phyloP scores from a whole-genome alignment of 352 stramenopile genomes.

The Discostella stelligera region DNA sequence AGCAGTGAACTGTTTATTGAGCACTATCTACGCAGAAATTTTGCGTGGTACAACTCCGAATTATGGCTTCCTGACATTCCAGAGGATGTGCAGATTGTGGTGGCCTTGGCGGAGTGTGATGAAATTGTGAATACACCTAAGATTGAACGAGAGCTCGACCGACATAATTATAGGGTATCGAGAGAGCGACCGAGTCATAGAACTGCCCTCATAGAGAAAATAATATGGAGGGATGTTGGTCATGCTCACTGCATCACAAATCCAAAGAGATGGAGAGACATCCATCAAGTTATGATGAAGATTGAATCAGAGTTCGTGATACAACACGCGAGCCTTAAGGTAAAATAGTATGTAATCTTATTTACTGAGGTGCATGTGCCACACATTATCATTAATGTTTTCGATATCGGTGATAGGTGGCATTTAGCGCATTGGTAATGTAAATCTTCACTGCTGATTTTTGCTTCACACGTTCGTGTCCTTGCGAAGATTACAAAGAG shows the following conservation, averaged over 20 bases:
- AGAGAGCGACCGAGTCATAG: neutral
- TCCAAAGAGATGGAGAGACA: conserved; percentile 54
- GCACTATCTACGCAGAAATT: conserved; percentile 79
- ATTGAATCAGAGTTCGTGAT: conserved; percentile 26
- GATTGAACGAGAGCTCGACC: conserved; percentile 55
- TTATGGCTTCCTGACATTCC: conserved; percentile 81
- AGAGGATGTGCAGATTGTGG: conserved; percentile 47
- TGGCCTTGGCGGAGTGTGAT: conserved; percentile 70
- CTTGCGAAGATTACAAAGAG: conserved; percentile 41
- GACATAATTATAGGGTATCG: conserved; percentile 28
- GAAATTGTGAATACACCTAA: conserved; percentile 75
- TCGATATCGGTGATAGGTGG: neutral
- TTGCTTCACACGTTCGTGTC: conserved; percentile 24
- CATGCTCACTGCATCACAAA: conserved; percentile 58
- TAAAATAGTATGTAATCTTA: neutral
- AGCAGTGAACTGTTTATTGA: conserved; percentile 79
- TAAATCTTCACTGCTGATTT: too few species aligned
- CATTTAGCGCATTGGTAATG: neutral
- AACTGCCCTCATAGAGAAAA: conserved; percentile 22
- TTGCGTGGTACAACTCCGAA: conserved; percentile 84
- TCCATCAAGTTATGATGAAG: conserved; percentile 42
- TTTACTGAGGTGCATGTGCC: neutral
- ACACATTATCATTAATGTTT: too few species aligned
- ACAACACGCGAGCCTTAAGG: neutral
- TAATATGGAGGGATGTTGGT: conserved; percentile 56